Conservation (phyloP, 495 filamentous ascomycete genomes). For the Aspergillus funiculosus region DNA sequence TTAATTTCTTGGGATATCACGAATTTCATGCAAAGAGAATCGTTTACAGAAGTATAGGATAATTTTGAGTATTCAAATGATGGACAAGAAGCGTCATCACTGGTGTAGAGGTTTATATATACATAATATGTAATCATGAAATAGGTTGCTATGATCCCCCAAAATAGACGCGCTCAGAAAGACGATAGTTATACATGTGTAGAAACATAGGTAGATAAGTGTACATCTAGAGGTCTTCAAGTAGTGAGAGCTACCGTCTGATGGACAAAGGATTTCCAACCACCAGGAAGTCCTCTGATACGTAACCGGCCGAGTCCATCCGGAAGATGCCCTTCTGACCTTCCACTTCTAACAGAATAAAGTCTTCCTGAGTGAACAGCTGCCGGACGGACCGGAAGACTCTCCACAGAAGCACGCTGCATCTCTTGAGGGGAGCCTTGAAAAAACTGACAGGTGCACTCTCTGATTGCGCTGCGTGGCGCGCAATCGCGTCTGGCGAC, state of each 20-base stretch:
- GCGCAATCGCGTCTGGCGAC: constrained; percentile 20
- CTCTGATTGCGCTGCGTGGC: constrained; percentile 16
- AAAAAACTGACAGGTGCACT: constrained; percentile 27
- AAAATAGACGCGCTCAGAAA: background rate
- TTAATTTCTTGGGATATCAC: no score
- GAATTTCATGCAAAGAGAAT: no score
- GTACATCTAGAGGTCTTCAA: constrained; percentile 3
- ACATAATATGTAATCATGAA: background rate
- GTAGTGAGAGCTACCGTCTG: constrained; percentile 4
- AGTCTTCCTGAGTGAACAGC: constrained; percentile 42
- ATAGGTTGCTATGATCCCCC: background rate
- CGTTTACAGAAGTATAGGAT: no score
- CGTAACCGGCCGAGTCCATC: constrained; percentile 37
- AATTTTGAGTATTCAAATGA: no score
- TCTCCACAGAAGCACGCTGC: constrained; percentile 32
- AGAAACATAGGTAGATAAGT: constrained; percentile 3
- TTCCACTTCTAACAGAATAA: constrained; percentile 40
- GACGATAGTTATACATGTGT: constrained; percentile 8
- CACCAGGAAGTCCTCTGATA: constrained; percentile 35
- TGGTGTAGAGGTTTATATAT: no score
- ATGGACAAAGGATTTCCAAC: constrained; percentile 29
- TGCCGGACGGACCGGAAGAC: constrained; percentile 37
- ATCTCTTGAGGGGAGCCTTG: constrained; percentile 32
- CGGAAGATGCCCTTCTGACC: constrained; percentile 36
- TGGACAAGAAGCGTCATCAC: no score